Evolutionary conservation across 1,139 yeast species (phyloP).

Genomic region (Suhomyces coccinellae): DNA sequence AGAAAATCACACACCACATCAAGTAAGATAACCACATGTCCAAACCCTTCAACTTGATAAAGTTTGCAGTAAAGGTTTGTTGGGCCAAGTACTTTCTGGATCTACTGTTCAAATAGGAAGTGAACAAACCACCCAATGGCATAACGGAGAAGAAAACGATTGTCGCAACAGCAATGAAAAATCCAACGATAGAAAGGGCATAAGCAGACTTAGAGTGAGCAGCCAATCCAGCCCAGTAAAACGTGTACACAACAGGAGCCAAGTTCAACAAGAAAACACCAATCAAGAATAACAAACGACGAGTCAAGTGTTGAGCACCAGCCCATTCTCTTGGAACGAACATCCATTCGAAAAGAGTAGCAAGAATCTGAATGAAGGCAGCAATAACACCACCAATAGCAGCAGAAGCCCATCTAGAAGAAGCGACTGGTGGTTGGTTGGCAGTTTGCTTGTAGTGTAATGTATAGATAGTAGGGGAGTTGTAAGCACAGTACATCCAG

Average conservation of each 20-base stretch:
- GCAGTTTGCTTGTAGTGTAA: constrained; percentile 78
- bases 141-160: constrained; percentile 83
- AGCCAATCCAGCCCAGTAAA: constrained; percentile 75
- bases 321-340: constrained; percentile 99
- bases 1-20: constrained; percentile 85
- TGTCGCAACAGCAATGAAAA: constrained; percentile 85
- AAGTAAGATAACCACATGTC: constrained; percentile 97
- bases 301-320: constrained; percentile 94
- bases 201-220: constrained; percentile 73
- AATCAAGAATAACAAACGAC: constrained; percentile 78
- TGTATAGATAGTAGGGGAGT: constrained; percentile 89
- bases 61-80: constrained; percentile 94
- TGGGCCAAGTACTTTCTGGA: constrained; percentile 91
- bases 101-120: constrained; percentile 85
- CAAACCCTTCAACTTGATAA: constrained; percentile 74
- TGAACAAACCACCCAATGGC: constrained; percentile 97
- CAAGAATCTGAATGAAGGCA: constrained; percentile 73
- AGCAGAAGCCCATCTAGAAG: constrained; percentile 88
- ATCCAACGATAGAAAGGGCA: constrained; percentile 82
- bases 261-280: constrained; percentile 69
- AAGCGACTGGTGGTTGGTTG: constrained; percentile 82
- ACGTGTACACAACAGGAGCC: constrained; percentile 84
- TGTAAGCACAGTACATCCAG: constrained; percentile 95
- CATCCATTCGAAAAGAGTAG: constrained; percentile 91
- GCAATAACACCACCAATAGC: constrained; percentile 95